These are phyloP conservation scores for Akanthomyces uredinophilus DNA, from an alignment of 2,329 filamentous ascomycete species.

Conservation along the genomic window DNA sequence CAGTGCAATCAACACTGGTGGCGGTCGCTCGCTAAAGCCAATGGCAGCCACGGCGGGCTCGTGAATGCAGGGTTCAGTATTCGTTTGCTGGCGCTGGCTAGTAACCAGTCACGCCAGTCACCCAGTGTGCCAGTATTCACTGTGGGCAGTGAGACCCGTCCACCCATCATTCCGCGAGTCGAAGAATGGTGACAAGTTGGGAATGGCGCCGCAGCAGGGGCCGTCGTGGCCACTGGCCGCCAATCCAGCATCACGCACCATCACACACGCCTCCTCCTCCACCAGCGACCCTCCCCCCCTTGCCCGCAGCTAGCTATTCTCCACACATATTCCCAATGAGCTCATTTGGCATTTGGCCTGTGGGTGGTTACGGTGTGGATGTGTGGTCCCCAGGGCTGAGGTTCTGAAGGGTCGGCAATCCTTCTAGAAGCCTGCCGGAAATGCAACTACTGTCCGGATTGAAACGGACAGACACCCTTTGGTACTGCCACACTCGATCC, in stretches of 20 bases:
- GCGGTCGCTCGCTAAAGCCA: background rate
- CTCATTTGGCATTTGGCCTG: conserved; percentile 1
- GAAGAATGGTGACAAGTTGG: conserved; percentile 10
- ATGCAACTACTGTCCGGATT: background rate
- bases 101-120: no score
- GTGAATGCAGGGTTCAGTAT: conserved; percentile 2
- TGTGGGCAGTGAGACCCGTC: background rate
- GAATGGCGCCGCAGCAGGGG: background rate
- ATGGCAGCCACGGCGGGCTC: background rate
- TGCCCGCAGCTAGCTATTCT: conserved; percentile 8
- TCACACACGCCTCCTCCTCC: background rate
- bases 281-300: background rate
- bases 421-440: conserved; percentile 14
- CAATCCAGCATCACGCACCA: background rate
- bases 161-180: background rate
- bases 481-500: conserved; percentile 11
- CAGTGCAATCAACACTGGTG: background rate
- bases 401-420: background rate
- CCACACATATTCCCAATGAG: conserved; percentile 9
- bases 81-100: background rate
- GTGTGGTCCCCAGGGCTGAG: conserved; percentile 7
- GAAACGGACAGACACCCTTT: background rate
- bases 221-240: background rate
- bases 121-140: no score
- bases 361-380: no score